Base-by-base conservation (phyloP, 495 filamentous ascomycete species). In the Opeltia flavorubescens region DNA sequence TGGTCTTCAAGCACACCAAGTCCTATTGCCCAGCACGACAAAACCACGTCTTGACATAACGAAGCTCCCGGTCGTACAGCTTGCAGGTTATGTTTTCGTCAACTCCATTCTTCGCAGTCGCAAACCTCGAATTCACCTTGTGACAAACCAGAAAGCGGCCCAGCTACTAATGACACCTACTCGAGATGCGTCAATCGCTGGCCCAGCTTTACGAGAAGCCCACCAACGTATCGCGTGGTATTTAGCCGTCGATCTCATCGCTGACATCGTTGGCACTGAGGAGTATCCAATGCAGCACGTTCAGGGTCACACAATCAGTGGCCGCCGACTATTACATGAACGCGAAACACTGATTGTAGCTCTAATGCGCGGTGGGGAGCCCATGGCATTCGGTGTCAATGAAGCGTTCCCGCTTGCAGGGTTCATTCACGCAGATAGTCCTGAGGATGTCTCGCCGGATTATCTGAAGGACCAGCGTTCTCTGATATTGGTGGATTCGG, bases 331-430 rank as follows among this genome's bases (percentile, higher is more conserved):
- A 6, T 30, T 46, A 0, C 29, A 70, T 33, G 75, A 84, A 58
- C 5, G 60, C 7, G 49, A 60, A 17, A 82, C 76, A 3, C 50
- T 67, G 13, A 81, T 84, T 35, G 66, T 83, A 11, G 59, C 76
- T 0, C 58, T 83, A 21, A 81, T 83, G 79, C 74, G 79, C 25
- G 79, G 74, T 17, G 78, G 79, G 23, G 77, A 81, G 56, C 64
- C 78, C 11, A 77, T 84, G 74, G 80, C 79, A n/a, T 62, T 68
- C 5, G 78, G 79, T 5, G 66, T 83, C 48, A 77, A 56, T 52
- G 66, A 77, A 1, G 71, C 63, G 20, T 73, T 81, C 25, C 71
- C 72, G 0, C 48, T 55, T 1, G 73, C 77, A 12, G 68, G 62
- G 55, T 77, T 81, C 49, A 28, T 77, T 1, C 77, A 84, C 52